Conservation (phyloP, 352 stramenopile genomes). For the Lagenidium giganteum region DNA sequence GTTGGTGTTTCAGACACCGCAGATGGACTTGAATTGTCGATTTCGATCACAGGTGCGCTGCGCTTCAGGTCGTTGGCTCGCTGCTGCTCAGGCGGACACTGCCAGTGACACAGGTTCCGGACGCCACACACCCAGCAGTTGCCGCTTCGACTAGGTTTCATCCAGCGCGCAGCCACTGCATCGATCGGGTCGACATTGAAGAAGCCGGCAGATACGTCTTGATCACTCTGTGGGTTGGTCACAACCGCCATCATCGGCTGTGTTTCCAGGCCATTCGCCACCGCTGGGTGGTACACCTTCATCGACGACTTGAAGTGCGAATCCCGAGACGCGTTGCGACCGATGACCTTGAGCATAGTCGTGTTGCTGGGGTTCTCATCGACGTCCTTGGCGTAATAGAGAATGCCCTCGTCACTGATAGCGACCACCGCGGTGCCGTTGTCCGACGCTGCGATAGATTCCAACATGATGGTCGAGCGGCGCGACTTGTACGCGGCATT, state of each 20-base stretch:
- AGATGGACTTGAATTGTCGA: no score
- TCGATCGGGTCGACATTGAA: conserved; percentile 73
- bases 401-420: conserved; percentile 62
- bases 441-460: conserved; percentile 62
- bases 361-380: conserved; percentile 5
- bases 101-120: conserved; percentile 67
- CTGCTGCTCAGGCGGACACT: background rate
- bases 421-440: conserved; percentile 53
- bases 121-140: conserved; percentile 79
- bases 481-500: conserved; percentile 64
- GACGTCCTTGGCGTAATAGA: conserved; percentile 62
- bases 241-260: conserved; percentile 68
- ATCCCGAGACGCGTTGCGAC: conserved; percentile 62
- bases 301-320: conserved; percentile 61
- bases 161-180: conserved; percentile 58
- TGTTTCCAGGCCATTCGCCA: conserved; percentile 7
- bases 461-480: conserved; percentile 61
- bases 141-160: conserved; percentile 45
- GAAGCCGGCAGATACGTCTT: conserved; percentile 46
- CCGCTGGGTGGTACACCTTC: conserved; percentile 55
- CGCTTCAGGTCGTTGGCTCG: background rate
- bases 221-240: conserved; percentile 52
- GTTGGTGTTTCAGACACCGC: no score
- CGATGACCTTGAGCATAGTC: conserved; percentile 48
- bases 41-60: no score